A percentile compares a stretch with the other conserved stretches of the same genome.
Evolutionary conservation across 2,329 filamentous ascomycete species (phyloP).

Genomic region (Metarhizium robertsii): DNA sequence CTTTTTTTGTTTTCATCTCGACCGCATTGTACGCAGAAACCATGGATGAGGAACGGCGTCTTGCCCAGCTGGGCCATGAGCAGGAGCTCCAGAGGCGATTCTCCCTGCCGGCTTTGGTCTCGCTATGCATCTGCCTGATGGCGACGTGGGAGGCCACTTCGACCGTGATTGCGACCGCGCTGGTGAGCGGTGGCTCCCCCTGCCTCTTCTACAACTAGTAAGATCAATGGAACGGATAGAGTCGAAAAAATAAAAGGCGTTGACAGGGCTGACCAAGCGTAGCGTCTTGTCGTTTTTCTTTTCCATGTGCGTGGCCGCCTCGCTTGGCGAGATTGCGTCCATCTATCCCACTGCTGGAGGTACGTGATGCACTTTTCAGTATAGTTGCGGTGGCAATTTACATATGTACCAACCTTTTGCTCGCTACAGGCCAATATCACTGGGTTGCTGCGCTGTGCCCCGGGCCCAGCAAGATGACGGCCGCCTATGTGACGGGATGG

Average conservation of each 20-base stretch:
- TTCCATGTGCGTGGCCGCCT: constrained; percentile 27
- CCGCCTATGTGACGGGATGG: constrained; percentile 25
- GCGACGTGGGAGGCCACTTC: constrained; percentile 41
- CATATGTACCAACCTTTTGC: no score
- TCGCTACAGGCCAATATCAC: constrained; percentile 31
- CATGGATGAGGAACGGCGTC: constrained; percentile 11
- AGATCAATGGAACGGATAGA: neutral
- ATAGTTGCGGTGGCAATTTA: neutral
- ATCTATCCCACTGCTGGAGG: constrained; percentile 26
- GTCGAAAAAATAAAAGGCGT: neutral
- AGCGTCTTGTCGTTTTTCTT: constrained; percentile 32
- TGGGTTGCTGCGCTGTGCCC: constrained; percentile 30
- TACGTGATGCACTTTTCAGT: neutral
- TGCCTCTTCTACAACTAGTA: constrained; percentile 37
- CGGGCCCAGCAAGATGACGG: neutral
- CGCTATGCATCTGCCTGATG: constrained; percentile 37
- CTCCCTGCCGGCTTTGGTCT: constrained; percentile 32
- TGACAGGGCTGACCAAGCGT: constrained; percentile 1
- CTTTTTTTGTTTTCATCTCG: no score
- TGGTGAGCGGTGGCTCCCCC: constrained; percentile 35
- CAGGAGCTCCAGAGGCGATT: constrained; percentile 24
- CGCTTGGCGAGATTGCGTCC: constrained; percentile 29
- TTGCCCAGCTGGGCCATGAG: constrained; percentile 18
- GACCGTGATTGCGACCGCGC: constrained; percentile 32
- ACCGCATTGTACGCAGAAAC: neutral